phyloP scores from a whole-genome alignment of 768 basidiomycete genomes.

The Strobilomyces echinocephalus region DNA sequence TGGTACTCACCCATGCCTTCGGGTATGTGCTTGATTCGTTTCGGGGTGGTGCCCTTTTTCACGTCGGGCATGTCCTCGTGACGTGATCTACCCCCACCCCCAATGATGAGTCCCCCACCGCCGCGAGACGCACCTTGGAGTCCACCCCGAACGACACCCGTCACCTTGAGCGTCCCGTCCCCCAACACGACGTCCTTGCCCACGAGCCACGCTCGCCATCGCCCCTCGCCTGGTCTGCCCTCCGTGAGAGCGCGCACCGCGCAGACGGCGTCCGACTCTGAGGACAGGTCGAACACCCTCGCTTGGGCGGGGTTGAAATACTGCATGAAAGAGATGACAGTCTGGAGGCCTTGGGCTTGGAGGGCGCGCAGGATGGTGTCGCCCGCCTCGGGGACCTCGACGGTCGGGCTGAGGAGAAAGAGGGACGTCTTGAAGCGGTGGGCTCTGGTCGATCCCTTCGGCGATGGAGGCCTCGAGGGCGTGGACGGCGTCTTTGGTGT shows the following conservation, averaged over 20 bases:
- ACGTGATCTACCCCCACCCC: no score
- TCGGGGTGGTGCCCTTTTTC: no score
- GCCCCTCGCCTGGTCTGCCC: conserved; percentile 71
- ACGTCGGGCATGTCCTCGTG: no score
- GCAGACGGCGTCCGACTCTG: conserved; percentile 60
- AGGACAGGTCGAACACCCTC: conserved; percentile 69
- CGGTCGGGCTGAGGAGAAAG: conserved; percentile 72
- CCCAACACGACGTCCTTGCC: conserved; percentile 62
- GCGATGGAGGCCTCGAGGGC: conserved; percentile 60
- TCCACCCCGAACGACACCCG: conserved; percentile 78
- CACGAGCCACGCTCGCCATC: conserved; percentile 79
- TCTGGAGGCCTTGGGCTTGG: conserved; percentile 87
- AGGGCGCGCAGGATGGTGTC: conserved; percentile 83
- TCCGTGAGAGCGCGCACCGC: conserved; percentile 78
- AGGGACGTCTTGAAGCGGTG: conserved; percentile 89
- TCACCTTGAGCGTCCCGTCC: conserved; percentile 66
- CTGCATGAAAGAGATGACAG: conserved; percentile 85
- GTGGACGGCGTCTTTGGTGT: conserved; percentile 44
- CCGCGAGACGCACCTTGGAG: no score
- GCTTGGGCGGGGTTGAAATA: conserved; percentile 88
- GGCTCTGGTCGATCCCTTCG: conserved; percentile 48
- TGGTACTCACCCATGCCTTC: conserved; percentile 98
- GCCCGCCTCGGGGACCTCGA: conserved; percentile 83
- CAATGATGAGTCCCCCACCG: no score
- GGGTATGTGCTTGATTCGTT: no score